Percentiles rank a stretch among this genome's conserved stretches.
Evolutionary conservation across 371 early-diverging fungal species (phyloP).

Genomic region (Aphelidium insulamus): DNA sequence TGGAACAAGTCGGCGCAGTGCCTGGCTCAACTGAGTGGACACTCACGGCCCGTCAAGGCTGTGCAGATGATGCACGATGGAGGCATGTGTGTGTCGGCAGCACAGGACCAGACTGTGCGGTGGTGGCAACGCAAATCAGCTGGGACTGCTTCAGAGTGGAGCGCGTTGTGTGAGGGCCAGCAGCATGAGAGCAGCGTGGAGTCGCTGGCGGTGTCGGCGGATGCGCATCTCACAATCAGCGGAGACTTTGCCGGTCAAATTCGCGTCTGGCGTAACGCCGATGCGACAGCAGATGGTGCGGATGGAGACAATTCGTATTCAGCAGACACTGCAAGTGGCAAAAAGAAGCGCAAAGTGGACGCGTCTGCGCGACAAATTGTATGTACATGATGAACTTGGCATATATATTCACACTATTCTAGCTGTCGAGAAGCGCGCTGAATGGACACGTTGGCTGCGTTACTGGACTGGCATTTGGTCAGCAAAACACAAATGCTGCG

Average conservation of each 20-base stretch:
- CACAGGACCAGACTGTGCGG: constrained; percentile 7
- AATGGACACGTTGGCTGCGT: constrained; percentile 68
- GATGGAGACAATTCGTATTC: too few relatives aligned
- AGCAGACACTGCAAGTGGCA: too few relatives aligned
- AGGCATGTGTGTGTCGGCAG: constrained; percentile 3
- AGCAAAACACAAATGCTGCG: constrained; percentile 21
- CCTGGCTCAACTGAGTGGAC: constrained; percentile 36
- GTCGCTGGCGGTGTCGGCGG: too few relatives aligned
- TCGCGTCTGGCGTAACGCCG: too few relatives aligned
- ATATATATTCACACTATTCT: too few relatives aligned
- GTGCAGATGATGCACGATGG: constrained; percentile 20
- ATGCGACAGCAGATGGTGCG: too few relatives aligned
- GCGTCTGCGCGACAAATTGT: too few relatives aligned
- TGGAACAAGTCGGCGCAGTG: constrained; percentile 58
- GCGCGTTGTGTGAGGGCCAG: constrained; percentile 38
- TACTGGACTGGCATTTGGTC: constrained; percentile 38
- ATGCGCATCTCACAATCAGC: too few relatives aligned
- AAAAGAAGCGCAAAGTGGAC: too few relatives aligned
- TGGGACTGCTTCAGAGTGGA: constrained; percentile 2
- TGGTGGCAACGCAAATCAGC: constrained; percentile 4
- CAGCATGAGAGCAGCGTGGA: constrained; percentile 49
- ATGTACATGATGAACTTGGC: too few relatives aligned
- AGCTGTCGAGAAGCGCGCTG: too few relatives aligned
- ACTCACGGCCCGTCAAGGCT: constrained; percentile 46
- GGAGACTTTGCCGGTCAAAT: too few relatives aligned